Evolutionary conservation across 257 asterid species (phyloP).

Genomic region (Datura wrightii): DNA sequence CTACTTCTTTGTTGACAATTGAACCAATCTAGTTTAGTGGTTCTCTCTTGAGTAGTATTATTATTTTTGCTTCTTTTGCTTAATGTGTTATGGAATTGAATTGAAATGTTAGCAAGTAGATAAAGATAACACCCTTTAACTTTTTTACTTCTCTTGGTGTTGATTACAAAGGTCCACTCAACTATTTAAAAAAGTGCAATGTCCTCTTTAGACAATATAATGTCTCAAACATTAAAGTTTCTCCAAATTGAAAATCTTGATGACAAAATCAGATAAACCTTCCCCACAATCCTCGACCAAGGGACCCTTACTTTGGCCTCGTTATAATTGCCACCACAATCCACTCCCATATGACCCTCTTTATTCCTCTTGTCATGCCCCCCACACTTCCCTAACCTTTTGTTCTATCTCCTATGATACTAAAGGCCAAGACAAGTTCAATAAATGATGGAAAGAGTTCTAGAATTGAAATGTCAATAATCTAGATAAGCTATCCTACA

Average conservation of each 20-base stretch:
- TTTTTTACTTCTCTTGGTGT: not conserved
- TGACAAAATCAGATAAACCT: not conserved
- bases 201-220: not conserved
- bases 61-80: not conserved
- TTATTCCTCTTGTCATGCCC: not conserved
- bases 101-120: not conserved
- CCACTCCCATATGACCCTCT: not conserved
- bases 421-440: not conserved
- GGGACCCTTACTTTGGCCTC: conserved; percentile 17
- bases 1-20: not conserved
- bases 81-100: not conserved
- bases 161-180: not conserved
- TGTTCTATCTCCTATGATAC: not conserved
- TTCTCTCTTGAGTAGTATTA: not conserved
- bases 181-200: not conserved
- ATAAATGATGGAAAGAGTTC: not conserved
- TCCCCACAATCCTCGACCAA: not conserved
- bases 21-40: not conserved
- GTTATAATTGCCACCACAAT: not conserved
- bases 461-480: not conserved
- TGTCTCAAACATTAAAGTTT: not conserved
- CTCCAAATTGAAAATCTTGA: not conserved
- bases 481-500: not conserved
- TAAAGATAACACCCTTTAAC: not conserved
- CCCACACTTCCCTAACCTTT: not conserved